Conservation (phyloP, 257 asterid species). For the Jasminum sambac region DNA sequence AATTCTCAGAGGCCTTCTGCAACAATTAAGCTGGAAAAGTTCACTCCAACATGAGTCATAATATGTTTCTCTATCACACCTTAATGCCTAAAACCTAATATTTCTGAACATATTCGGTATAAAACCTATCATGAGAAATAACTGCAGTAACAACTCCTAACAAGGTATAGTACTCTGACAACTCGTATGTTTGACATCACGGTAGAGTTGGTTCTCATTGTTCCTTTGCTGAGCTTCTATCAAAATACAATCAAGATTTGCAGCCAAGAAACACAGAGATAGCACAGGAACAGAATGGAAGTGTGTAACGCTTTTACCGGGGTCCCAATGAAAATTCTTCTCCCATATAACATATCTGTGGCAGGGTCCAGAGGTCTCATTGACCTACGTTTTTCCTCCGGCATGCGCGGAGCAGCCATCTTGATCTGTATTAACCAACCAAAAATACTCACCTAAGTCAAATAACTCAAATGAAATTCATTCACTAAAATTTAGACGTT, state of each 20-base stretch:
- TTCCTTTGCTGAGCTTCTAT: not conserved
- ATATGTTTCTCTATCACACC: not conserved
- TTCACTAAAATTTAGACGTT: not conserved
- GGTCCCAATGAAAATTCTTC: slow-evolving; percentile 92
- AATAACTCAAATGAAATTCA: not conserved
- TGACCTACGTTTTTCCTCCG: slow-evolving; percentile 70
- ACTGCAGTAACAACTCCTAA: not conserved
- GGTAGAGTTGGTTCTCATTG: not conserved
- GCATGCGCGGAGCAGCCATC: slow-evolving; percentile 73
- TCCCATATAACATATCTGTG: slow-evolving; percentile 70
- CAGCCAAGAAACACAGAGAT: not conserved
- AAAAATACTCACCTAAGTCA: slow-evolving; percentile 13
- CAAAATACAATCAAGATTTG: not conserved
- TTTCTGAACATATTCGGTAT: not conserved
- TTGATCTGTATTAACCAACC: slow-evolving; percentile 60
- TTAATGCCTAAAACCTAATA: not conserved
- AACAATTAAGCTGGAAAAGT: not conserved
- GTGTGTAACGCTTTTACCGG: slow-evolving; percentile 51
- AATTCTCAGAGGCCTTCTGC: not conserved
- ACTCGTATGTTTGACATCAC: not conserved
- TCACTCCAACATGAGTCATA: not conserved
- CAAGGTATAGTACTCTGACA: too few species aligned
- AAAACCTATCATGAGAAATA: not conserved
- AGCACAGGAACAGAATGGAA: not conserved
- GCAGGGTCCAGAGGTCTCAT: slow-evolving; percentile 89